These are phyloP conservation scores for Gossypium anomalum DNA, from an alignment of 345 rosid species.

Conservation along the genomic window DNA sequence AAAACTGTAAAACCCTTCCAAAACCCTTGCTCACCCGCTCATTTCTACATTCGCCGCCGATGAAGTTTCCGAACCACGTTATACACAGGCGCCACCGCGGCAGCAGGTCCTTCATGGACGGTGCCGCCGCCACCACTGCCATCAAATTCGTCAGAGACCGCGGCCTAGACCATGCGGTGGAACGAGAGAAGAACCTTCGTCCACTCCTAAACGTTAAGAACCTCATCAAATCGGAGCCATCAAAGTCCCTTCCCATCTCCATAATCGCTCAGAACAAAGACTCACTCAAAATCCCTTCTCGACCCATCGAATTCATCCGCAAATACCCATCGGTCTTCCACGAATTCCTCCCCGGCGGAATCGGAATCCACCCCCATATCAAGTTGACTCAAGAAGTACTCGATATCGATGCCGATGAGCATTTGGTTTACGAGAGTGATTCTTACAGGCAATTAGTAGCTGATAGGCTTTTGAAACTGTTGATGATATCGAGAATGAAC, in stretches of 20 bases:
- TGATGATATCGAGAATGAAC: slow-evolving; percentile 60
- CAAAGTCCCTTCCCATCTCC: slow-evolving; percentile 79
- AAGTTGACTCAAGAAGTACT: slow-evolving; percentile 73
- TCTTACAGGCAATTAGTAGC: slow-evolving; percentile 55
- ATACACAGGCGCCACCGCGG: slow-evolving; percentile 12
- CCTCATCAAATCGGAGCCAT: slow-evolving; percentile 76
- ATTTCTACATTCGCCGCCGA: slow-evolving; percentile 5
- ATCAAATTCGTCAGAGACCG: slow-evolving; percentile 68
- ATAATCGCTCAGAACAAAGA: slow-evolving; percentile 47
- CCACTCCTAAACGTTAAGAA: slow-evolving; percentile 63
- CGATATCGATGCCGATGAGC: slow-evolving; percentile 76
- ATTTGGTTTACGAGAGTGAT: slow-evolving; percentile 70
- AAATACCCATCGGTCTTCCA: slow-evolving; percentile 65
- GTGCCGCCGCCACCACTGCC: slow-evolving; percentile 29
- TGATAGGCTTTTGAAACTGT: slow-evolving; percentile 62
- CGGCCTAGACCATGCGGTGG: slow-evolving; percentile 94
- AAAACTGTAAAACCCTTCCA: slow-evolving; percentile 20
- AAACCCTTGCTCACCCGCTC: background rate
- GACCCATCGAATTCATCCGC: slow-evolving; percentile 89
- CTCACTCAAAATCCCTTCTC: slow-evolving; percentile 55
- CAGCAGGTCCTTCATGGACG: slow-evolving; percentile 25
- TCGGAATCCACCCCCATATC: slow-evolving; percentile 70
- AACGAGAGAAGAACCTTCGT: slow-evolving; percentile 70
- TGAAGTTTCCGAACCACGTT: slow-evolving; percentile 26
- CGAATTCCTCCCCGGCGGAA: slow-evolving; percentile 76